Evolutionary conservation across 257 asterid genomes (phyloP).

Genomic region (Solanum virginianum): DNA sequence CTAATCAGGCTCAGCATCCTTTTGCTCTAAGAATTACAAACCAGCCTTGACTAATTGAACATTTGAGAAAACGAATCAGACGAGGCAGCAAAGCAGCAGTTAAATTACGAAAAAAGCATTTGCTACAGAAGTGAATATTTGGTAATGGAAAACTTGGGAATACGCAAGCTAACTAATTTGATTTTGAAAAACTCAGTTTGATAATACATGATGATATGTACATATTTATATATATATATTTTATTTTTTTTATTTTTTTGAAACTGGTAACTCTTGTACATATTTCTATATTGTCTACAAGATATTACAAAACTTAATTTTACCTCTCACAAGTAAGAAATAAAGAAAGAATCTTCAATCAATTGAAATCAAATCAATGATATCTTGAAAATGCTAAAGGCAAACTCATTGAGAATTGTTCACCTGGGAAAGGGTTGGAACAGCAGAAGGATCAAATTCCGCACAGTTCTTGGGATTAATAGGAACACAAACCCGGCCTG

Average conservation of each 20-base stretch:
- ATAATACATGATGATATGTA: not conserved
- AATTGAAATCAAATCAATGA: not conserved
- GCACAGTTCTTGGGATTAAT: conserved; percentile 76
- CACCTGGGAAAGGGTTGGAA: conserved; percentile 82
- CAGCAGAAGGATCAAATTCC: conserved; percentile 72
- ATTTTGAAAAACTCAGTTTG: not conserved
- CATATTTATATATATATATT: not conserved
- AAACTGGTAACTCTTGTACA: not conserved
- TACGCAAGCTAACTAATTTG: not conserved
- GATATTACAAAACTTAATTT: not conserved
- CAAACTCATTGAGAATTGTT: not conserved
- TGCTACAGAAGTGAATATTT: not conserved
- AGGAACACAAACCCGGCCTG: conserved; percentile 92
- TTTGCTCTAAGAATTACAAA: not conserved
- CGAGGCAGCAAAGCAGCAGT: not conserved
- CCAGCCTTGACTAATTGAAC: not conserved
- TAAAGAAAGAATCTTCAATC: not conserved
- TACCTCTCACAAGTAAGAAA: not conserved
- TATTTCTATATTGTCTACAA: not conserved
- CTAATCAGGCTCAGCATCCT: not conserved
- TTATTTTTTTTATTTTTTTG: too few relatives aligned
- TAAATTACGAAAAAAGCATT: not conserved
- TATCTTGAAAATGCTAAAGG: not conserved
- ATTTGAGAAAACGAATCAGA: not conserved
- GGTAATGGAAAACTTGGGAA: not conserved